A percentile compares a stretch with the other conserved stretches of the same genome.
phyloP scores from a whole-genome alignment of 805 yeast genomes.

The Yarrowia sp. region DNA sequence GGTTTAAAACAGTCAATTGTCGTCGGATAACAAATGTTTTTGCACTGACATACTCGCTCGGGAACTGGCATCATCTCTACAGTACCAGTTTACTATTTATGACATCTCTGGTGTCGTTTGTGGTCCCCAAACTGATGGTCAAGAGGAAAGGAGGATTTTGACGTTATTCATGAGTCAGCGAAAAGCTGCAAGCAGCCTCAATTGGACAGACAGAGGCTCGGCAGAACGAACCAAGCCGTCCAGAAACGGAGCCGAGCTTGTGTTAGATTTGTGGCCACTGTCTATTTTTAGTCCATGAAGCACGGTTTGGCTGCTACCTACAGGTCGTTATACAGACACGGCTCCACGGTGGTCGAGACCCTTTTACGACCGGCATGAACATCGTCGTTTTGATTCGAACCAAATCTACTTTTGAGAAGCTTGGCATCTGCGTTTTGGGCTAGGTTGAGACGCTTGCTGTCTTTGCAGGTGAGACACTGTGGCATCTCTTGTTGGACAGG shows the following conservation, averaged over 20 bases:
- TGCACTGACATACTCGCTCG: neutral
- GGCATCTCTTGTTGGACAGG: neutral
- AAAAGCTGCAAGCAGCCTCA: neutral
- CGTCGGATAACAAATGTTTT: neutral
- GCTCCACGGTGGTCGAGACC: too few relatives aligned
- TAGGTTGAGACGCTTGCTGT: slow-evolving; percentile 2
- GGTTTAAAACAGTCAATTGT: neutral
- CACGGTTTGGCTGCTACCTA: too few relatives aligned
- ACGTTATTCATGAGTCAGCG: neutral
- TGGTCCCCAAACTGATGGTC: slow-evolving; percentile 3
- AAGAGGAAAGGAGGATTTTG: slow-evolving; percentile 18
- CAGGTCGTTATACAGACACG: too few relatives aligned
- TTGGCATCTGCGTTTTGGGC: neutral
- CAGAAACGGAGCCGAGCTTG: too few relatives aligned
- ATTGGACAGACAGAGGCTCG: neutral
- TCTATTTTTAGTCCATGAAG: neutral
- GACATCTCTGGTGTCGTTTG: neutral
- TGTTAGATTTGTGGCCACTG: too few relatives aligned
- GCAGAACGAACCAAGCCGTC: too few relatives aligned
- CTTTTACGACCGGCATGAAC: neutral
- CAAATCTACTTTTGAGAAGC: neutral
- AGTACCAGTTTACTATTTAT: neutral
- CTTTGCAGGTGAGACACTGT: slow-evolving; percentile 7
- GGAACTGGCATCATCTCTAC: neutral
- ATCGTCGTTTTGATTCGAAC: neutral